Conservation (phyloP, 129 eudicot genomes). For the Scalesia atractyloides region DNA sequence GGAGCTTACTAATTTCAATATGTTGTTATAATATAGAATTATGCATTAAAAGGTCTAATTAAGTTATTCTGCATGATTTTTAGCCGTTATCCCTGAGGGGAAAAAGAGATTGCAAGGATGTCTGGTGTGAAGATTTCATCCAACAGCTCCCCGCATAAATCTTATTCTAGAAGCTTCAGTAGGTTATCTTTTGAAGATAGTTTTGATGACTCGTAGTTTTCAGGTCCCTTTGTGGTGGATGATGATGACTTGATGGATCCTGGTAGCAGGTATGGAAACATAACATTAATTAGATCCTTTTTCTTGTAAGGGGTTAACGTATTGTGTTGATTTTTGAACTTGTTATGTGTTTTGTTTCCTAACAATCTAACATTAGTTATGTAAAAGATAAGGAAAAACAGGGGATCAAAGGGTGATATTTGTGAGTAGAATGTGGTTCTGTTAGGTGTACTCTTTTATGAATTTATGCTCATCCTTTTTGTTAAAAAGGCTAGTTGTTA, state of each 20-base stretch:
- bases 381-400: not conserved
- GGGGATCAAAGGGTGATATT: not conserved
- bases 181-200: conserved; percentile 73
- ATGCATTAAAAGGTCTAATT: not conserved
- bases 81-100: conserved; percentile 53
- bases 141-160: conserved; percentile 62
- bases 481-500: not conserved
- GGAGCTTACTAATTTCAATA: conserved; percentile 7
- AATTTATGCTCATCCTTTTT: not conserved
- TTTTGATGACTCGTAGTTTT: conserved; percentile 75
- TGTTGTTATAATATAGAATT: conserved; percentile 3
- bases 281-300: not conserved
- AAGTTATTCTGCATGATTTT: conserved; percentile 22
- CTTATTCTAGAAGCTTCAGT: conserved; percentile 75
- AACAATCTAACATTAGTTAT: not conserved
- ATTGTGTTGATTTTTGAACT: conserved; percentile 4
- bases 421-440: not conserved
- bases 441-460: conserved; percentile 6
- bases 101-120: conserved; percentile 58
- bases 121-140: conserved; percentile 52
- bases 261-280: conserved; percentile 66
- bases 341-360: conserved; percentile 18
- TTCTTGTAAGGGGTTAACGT: conserved; percentile 14
- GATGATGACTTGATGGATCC: conserved; percentile 71
- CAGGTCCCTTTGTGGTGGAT: conserved; percentile 85